Conservation (phyloP, 2,329 filamentous ascomycete genomes). For the Chalaropsis thielavioides region DNA sequence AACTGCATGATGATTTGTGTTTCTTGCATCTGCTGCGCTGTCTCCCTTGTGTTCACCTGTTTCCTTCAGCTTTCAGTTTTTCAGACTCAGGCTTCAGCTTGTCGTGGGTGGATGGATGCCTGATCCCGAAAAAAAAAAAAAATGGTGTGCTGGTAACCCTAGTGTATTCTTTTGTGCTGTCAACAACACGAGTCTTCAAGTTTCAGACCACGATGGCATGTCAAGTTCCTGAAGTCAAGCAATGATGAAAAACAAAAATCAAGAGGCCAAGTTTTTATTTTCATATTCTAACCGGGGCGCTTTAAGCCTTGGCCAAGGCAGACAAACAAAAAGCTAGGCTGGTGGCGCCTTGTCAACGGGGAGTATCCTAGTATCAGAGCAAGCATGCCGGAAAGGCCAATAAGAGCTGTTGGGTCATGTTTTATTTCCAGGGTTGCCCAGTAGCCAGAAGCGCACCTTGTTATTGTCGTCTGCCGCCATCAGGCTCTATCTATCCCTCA, state of each 20-base stretch:
- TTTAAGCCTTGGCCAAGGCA: constrained; percentile 1
- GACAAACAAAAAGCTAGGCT: background rate
- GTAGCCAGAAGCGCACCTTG: background rate
- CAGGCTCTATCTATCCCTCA: background rate
- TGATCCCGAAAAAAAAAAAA: too few relatives aligned
- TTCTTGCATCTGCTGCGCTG: background rate
- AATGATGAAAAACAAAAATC: background rate
- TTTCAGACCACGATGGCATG: background rate
- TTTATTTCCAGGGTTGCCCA: background rate
- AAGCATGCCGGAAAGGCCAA: background rate
- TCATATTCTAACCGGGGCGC: background rate
- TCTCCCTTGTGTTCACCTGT: background rate
- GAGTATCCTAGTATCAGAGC: background rate
- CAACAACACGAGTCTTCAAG: background rate
- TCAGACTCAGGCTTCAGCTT: background rate
- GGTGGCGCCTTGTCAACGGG: background rate
- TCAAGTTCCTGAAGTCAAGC: background rate
- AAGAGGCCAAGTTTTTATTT: constrained; percentile 3
- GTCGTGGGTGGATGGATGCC: too few relatives aligned
- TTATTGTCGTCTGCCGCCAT: background rate
- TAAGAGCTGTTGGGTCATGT: background rate
- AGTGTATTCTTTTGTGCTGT: too few relatives aligned
- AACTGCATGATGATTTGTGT: background rate
- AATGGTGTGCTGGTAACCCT: too few relatives aligned
- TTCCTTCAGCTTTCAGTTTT: background rate